These are phyloP conservation scores for Agrocybe chaxingu DNA, from an alignment of 768 basidiomycete genomes.

Conservation along the genomic window DNA sequence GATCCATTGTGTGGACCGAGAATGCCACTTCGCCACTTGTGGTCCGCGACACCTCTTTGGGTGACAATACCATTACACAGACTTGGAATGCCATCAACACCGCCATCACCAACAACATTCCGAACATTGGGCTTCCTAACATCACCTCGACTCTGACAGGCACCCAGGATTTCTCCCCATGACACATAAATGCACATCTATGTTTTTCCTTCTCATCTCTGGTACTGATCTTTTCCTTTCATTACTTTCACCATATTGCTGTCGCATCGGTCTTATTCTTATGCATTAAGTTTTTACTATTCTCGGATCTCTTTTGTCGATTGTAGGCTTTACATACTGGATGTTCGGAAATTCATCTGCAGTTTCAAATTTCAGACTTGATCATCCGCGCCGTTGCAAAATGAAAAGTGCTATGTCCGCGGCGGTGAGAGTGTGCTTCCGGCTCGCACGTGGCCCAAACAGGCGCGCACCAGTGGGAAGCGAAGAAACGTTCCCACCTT, in stretches of 20 bases:
- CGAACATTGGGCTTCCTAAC: constrained; percentile 35
- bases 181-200: constrained; percentile 13
- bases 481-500: constrained; percentile 18
- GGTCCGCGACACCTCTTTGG: constrained; percentile 47
- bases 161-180: constrained; percentile 27
- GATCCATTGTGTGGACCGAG: constrained; percentile 50
- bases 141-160: constrained; percentile 40
- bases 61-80: constrained; percentile 38
- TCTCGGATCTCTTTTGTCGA: no score
- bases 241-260: background rate
- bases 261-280: no score
- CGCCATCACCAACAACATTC: constrained; percentile 29
- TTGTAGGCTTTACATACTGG: no score
- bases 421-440: background rate
- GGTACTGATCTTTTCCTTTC: background rate
- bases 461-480: constrained; percentile 12
- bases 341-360: no score
- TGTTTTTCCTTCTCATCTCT: constrained; percentile 1
- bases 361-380: no score
- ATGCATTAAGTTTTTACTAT: no score
- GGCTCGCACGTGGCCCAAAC: constrained; percentile 4
- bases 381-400: no score
- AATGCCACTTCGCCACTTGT: constrained; percentile 45
- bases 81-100: constrained; percentile 46
- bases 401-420: background rate